These are phyloP conservation scores for Candida fluviatilis DNA, from an alignment of 805 yeast species.

Conservation along the genomic window DNA sequence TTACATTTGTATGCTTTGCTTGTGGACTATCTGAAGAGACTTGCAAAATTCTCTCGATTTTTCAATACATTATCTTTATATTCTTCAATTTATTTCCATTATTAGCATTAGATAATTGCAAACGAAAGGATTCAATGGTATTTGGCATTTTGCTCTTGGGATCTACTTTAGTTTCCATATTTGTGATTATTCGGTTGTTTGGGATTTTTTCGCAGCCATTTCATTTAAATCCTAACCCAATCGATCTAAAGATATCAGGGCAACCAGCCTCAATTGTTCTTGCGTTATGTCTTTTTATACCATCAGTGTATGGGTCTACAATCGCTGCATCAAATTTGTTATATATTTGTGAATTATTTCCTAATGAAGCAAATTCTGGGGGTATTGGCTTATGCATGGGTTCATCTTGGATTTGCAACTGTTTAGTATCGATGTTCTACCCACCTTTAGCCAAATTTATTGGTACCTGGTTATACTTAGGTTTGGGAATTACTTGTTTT, in stretches of 20 bases:
- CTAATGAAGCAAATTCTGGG: conserved; percentile 40
- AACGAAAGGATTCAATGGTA: conserved; percentile 44
- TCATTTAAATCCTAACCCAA: conserved; percentile 4
- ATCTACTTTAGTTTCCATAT: conserved; percentile 29
- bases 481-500: conserved; percentile 32
- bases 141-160: conserved; percentile 41
- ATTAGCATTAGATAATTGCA: conserved; percentile 35
- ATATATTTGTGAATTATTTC: conserved; percentile 48
- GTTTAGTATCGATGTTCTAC: conserved; percentile 31
- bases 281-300: conserved; percentile 41
- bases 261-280: conserved; percentile 40
- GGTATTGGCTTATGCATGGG: conserved; percentile 46
- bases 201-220: conserved; percentile 31
- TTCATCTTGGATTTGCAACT: conserved; percentile 41
- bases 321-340: conserved; percentile 47
- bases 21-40: conserved; percentile 37
- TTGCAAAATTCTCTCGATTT: conserved; percentile 22
- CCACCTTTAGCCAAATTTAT: conserved; percentile 35
- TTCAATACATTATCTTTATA: conserved; percentile 35
- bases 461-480: conserved; percentile 38
- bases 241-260: conserved; percentile 7
- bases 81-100: conserved; percentile 43
- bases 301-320: conserved; percentile 44
- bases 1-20: conserved; percentile 44
- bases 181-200: conserved; percentile 28